Conservation (phyloP, 2,329 filamentous ascomycete genomes). For the Trichoderma hamatum region DNA sequence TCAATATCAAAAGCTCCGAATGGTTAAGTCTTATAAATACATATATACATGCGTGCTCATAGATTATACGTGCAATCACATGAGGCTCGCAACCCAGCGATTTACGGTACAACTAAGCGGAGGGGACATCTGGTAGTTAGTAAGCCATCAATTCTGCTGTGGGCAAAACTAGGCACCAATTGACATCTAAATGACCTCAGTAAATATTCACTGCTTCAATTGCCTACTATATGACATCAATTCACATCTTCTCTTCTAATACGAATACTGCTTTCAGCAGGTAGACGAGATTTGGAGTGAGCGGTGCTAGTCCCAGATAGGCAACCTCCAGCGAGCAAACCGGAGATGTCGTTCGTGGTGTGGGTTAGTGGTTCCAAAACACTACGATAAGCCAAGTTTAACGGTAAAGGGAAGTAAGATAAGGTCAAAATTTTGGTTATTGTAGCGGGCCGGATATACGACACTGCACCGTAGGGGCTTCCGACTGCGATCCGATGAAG, state of each 20-base stretch:
- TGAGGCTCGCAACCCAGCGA: neutral
- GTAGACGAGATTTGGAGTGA: neutral
- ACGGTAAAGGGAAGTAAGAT: neutral
- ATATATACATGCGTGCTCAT: neutral
- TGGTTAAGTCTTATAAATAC: neutral
- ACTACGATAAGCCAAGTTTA: neutral
- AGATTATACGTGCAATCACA: neutral
- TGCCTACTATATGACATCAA: neutral
- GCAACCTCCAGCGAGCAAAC: neutral
- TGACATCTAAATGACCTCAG: neutral
- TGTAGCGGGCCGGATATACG: neutral
- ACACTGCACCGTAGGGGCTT: neutral
- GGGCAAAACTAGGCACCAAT: too few species aligned
- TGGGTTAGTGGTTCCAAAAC: neutral
- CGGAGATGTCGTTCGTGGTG: conserved; percentile 5
- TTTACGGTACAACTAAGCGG: neutral
- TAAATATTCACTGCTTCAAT: neutral
- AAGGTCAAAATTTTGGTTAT: neutral
- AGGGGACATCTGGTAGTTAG: neutral
- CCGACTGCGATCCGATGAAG: neutral
- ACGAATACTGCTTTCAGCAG: neutral
- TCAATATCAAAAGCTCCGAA: neutral
- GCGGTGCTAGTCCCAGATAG: neutral
- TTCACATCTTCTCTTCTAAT: neutral
- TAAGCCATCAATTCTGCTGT: neutral